A percentile compares a stretch with the other conserved stretches of the same genome.
phyloP scores from a whole-genome alignment of 1,284 basidiomycete species.

The Termitomyces sp. region DNA sequence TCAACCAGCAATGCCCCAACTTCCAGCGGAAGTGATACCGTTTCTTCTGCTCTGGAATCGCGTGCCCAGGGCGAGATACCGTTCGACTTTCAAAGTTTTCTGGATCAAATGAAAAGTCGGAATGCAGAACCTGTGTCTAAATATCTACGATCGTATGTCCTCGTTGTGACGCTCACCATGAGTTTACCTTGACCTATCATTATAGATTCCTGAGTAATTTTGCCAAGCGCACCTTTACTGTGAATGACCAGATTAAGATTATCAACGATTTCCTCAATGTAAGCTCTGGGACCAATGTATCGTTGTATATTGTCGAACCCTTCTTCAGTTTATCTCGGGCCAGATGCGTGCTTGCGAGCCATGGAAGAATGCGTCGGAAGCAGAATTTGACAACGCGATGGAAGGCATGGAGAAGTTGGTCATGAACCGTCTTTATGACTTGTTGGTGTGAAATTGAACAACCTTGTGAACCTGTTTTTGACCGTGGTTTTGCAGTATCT shows the following conservation, averaged over 20 bases:
- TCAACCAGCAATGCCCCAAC: constrained; percentile 20
- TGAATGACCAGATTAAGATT: constrained; percentile 88
- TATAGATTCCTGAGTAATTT: constrained; percentile 87
- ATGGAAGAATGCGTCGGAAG: constrained; percentile 73
- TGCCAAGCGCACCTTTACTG: constrained; percentile 81
- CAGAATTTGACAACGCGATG: constrained; percentile 94
- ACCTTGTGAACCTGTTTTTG: constrained; percentile 6
- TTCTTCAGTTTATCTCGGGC: constrained; percentile 71
- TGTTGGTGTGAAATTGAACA: constrained; percentile 45
- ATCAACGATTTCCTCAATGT: constrained; percentile 90
- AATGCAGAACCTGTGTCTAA: constrained; percentile 86
- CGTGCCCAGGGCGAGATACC: constrained; percentile 33
- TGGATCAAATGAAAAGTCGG: constrained; percentile 86
- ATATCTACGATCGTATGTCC: constrained; percentile 81
- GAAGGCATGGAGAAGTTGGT: constrained; percentile 99
- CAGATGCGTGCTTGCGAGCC: constrained; percentile 85
- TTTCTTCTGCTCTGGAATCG: constrained; percentile 21
- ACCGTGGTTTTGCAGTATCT: constrained; percentile 55
- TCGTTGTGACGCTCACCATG: background rate
- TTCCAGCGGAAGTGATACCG: constrained; percentile 19
- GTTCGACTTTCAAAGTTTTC: constrained; percentile 85
- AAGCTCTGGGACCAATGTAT: constrained; percentile 24
- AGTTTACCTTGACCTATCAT: background rate
- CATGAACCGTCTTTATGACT: constrained; percentile 96
- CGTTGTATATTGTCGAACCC: background rate